These are phyloP conservation scores for Alternaria hordeiaustralica DNA, from an alignment of 2,329 filamentous ascomycete species.

Conservation along the genomic window DNA sequence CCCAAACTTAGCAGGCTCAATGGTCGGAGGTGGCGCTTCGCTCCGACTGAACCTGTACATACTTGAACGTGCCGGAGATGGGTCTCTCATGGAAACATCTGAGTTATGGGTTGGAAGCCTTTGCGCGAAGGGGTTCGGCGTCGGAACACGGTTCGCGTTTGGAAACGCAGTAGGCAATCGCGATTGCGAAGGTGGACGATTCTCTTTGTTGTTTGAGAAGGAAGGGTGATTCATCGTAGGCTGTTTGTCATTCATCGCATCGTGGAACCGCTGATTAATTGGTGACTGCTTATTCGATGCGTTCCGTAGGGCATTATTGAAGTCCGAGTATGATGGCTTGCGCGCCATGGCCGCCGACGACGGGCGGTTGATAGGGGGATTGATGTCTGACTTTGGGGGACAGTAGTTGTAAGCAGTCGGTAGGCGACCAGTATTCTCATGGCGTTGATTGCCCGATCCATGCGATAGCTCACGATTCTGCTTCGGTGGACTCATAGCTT, in stretches of 20 bases:
- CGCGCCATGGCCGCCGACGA: slow-evolving; percentile 34
- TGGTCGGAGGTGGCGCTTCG: background rate
- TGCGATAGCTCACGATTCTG: slow-evolving; percentile 65
- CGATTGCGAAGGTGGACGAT: slow-evolving; percentile 13
- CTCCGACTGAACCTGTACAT: slow-evolving; percentile 15
- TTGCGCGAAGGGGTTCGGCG: slow-evolving; percentile 27
- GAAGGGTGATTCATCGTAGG: slow-evolving; percentile 11
- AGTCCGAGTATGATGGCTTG: slow-evolving; percentile 31
- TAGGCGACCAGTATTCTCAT: slow-evolving; percentile 4
- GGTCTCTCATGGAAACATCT: slow-evolving; percentile 33
- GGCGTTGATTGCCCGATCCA: background rate
- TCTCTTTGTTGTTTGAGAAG: slow-evolving; percentile 27
- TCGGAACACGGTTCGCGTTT: slow-evolving; percentile 21
- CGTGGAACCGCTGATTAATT: slow-evolving; percentile 2
- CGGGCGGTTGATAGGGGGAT: slow-evolving; percentile 22
- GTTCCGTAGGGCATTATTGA: slow-evolving; percentile 18
- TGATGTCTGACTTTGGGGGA: slow-evolving; percentile 22
- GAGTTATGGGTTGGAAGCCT: slow-evolving; percentile 16
- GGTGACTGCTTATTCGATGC: slow-evolving; percentile 16
- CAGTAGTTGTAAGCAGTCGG: slow-evolving; percentile 12
- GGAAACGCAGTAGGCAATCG: slow-evolving; percentile 17
- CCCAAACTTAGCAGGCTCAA: slow-evolving; percentile 17
- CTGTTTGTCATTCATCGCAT: slow-evolving; percentile 3
- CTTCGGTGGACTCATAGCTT: slow-evolving; percentile 35
- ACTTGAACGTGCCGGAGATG: slow-evolving; percentile 23